These are phyloP conservation scores for Lentinus brumalis DNA, from an alignment of 768 basidiomycete genomes.

Conservation along the genomic window DNA sequence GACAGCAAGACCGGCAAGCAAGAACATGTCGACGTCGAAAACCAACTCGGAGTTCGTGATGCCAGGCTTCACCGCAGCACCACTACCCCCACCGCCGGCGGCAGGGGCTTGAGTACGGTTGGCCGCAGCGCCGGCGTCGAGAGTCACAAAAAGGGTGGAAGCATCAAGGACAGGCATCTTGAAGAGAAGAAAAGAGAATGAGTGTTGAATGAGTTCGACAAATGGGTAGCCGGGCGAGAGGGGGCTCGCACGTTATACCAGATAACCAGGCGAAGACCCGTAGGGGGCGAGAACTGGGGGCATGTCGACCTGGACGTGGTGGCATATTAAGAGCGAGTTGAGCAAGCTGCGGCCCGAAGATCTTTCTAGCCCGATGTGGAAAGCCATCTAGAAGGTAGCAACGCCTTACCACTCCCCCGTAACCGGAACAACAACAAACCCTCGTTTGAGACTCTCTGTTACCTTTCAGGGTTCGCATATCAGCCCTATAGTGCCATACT, in stretches of 20 bases:
- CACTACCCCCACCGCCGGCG: background rate
- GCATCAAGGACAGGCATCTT: constrained; percentile 17
- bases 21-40: constrained; percentile 47
- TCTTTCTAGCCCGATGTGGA: no score
- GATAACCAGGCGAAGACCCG: constrained; percentile 6
- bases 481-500: no score
- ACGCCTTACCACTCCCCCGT: no score
- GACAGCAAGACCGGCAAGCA: constrained; percentile 42
- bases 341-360: background rate
- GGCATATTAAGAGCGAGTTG: constrained; percentile 6
- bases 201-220: background rate
- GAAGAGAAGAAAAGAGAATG: constrained; percentile 10
- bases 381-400: no score
- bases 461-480: no score
- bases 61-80: background rate
- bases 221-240: background rate
- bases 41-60: constrained; percentile 26
- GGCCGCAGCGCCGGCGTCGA: constrained; percentile 2
- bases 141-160: background rate
- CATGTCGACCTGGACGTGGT: background rate
- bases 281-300: constrained; percentile 3
- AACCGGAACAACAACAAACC: no score
- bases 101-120: constrained; percentile 2
- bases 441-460: no score
- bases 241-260: background rate